phyloP scores from a whole-genome alignment of 495 filamentous ascomycete species.

The Aspergillus nidulans region DNA sequence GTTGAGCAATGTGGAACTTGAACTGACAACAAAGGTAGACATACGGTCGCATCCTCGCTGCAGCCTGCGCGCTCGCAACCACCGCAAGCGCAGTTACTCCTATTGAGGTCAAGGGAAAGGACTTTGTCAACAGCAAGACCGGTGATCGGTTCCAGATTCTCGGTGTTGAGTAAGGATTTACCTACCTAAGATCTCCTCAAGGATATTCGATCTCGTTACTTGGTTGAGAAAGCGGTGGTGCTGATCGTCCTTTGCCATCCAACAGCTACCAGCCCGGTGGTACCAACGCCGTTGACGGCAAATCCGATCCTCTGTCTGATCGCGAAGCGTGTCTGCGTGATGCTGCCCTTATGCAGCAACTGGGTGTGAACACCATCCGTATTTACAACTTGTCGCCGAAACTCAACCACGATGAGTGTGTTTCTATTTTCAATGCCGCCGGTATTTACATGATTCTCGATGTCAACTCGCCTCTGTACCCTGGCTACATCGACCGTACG shows the following conservation, averaged over 20 bases:
- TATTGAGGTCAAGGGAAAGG: slow-evolving; percentile 66
- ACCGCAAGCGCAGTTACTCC: slow-evolving; percentile 64
- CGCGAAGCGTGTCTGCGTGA: slow-evolving; percentile 75
- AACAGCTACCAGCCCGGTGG: slow-evolving; percentile 85
- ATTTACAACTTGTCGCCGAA: slow-evolving; percentile 87
- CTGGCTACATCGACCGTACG: slow-evolving; percentile 67
- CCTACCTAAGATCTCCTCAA: not conserved
- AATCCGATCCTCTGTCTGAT: slow-evolving; percentile 71
- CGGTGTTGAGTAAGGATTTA: slow-evolving; percentile 63
- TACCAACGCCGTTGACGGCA: slow-evolving; percentile 67
- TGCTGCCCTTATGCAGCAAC: slow-evolving; percentile 83
- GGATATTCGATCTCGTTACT: slow-evolving; percentile 18
- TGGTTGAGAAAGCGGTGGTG: slow-evolving; percentile 8
- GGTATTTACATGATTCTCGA: slow-evolving; percentile 71
- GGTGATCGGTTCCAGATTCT: slow-evolving; percentile 82
- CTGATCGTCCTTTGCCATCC: slow-evolving; percentile 17
- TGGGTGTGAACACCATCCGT: slow-evolving; percentile 88
- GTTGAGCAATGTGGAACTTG: not conserved
- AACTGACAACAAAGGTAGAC: slow-evolving; percentile 17
- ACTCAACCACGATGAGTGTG: slow-evolving; percentile 84
- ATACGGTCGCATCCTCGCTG: slow-evolving; percentile 34
- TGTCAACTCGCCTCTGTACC: slow-evolving; percentile 84
- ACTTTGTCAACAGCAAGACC: slow-evolving; percentile 79
- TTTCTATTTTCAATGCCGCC: slow-evolving; percentile 83
- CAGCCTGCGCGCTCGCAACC: slow-evolving; percentile 40